Evolutionary conservation across 257 asterid species (phyloP).

Genomic region (Cruciata laevipes): DNA sequence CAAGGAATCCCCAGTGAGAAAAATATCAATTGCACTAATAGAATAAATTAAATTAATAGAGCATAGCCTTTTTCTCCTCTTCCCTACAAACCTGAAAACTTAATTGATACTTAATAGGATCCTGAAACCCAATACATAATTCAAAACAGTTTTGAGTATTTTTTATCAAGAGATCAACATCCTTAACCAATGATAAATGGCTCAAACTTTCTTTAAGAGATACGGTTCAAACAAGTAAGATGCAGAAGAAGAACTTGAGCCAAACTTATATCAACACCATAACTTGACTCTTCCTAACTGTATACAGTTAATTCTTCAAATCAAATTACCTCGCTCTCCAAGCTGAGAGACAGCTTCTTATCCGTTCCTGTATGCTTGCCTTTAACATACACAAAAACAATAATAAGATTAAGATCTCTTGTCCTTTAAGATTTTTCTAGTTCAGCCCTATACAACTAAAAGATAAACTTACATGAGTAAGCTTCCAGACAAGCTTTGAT

Average conservation of each 20-base stretch:
- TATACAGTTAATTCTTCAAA: conserved; percentile 15
- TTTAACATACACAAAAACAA: conserved; percentile 23
- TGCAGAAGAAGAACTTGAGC: not conserved
- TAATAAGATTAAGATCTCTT: not conserved
- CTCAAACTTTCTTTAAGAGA: not conserved
- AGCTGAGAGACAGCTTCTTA: conserved; percentile 83
- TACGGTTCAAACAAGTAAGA: not conserved
- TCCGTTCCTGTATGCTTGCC: conserved; percentile 93
- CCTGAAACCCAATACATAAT: not conserved
- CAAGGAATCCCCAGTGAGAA: too few species aligned
- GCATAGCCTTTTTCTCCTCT: not conserved
- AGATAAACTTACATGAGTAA: conserved; percentile 72
- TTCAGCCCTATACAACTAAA: conserved; percentile 1
- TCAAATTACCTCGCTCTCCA: conserved; percentile 76
- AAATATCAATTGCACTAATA: too few species aligned
- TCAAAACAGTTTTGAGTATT: not conserved
- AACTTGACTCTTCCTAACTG: not conserved
- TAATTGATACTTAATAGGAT: not conserved
- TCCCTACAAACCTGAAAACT: not conserved
- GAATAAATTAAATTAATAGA: too few species aligned
- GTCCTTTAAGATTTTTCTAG: conserved; percentile 5
- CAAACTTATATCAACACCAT: not conserved
- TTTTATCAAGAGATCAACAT: not conserved
- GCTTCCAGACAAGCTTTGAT: conserved; percentile 87
- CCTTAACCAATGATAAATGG: not conserved